These are phyloP conservation scores for Parastagonospora avenae DNA, from an alignment of 2,329 filamentous ascomycete genomes.

Conservation along the genomic window DNA sequence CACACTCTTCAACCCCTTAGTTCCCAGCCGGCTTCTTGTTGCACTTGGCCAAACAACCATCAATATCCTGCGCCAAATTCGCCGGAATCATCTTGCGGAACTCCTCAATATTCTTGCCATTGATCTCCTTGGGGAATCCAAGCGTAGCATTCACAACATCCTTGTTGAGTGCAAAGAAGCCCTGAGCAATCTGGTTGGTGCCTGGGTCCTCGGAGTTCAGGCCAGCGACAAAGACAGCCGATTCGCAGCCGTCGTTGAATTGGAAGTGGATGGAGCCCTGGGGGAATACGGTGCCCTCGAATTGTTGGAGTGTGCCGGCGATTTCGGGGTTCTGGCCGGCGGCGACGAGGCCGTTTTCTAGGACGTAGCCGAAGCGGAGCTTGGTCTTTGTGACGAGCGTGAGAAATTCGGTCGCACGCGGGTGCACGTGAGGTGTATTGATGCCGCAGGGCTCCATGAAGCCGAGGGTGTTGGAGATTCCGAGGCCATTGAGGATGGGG, in stretches of 20 bases:
- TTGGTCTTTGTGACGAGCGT: slow-evolving; percentile 50
- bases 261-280: slow-evolving; percentile 56
- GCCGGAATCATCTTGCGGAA: slow-evolving; percentile 49
- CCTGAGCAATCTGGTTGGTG: slow-evolving; percentile 50
- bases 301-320: slow-evolving; percentile 46
- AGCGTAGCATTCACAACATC: slow-evolving; percentile 47
- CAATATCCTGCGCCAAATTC: slow-evolving; percentile 59
- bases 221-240: slow-evolving; percentile 51
- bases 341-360: slow-evolving; percentile 52
- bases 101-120: slow-evolving; percentile 43
- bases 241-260: slow-evolving; percentile 54
- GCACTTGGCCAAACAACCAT: slow-evolving; percentile 60
- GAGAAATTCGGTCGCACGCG: slow-evolving; percentile 55
- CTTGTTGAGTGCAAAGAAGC: slow-evolving; percentile 48
- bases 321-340: slow-evolving; percentile 45
- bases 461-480: slow-evolving; percentile 45
- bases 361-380: slow-evolving; percentile 53
- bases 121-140: slow-evolving; percentile 41
- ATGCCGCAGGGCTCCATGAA: slow-evolving; percentile 54
- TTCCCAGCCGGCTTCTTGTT: slow-evolving; percentile 8
- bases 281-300: slow-evolving; percentile 56
- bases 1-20: neutral
- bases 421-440: slow-evolving; percentile 56
- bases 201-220: slow-evolving; percentile 54
- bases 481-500: slow-evolving; percentile 47